Evolutionary conservation across 495 filamentous ascomycete species (phyloP).

Genomic region (Xylaria telfairii): DNA sequence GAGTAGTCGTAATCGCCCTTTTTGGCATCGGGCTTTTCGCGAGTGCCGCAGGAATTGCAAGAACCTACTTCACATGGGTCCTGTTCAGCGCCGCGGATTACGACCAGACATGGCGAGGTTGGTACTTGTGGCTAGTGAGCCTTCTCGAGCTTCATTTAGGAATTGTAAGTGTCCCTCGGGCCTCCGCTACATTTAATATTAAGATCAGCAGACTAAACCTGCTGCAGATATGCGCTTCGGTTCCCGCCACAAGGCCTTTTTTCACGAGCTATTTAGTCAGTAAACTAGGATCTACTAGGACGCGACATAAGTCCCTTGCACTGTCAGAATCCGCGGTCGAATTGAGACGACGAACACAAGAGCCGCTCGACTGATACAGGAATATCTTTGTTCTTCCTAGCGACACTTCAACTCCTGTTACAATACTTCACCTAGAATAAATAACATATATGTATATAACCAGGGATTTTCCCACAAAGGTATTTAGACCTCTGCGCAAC

Average conservation of each 20-base stretch:
- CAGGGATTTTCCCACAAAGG: neutral
- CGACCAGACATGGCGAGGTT: constrained; percentile 62
- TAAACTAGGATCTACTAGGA: neutral
- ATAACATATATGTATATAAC: neutral
- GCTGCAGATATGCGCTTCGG: constrained; percentile 59
- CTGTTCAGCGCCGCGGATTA: constrained; percentile 31
- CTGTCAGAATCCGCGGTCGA: neutral
- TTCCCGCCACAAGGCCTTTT: constrained; percentile 61
- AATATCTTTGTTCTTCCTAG: neutral
- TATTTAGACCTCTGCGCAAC: neutral
- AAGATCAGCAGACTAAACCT: constrained; percentile 8
- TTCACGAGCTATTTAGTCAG: constrained; percentile 30
- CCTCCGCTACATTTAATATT: neutral
- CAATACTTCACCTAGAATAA: neutral
- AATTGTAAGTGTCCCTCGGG: constrained; percentile 52
- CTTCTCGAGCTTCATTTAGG: constrained; percentile 65
- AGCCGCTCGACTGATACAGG: neutral
- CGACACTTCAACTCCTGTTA: no score
- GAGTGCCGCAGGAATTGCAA: constrained; percentile 61
- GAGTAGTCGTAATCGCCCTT: constrained; percentile 62
- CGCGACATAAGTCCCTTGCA: neutral
- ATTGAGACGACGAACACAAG: neutral
- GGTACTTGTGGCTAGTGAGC: constrained; percentile 59
- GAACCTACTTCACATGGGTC: constrained; percentile 53
- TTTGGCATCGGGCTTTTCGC: constrained; percentile 65